Evolutionary conservation across 345 rosid genomes (phyloP), one percentile per base, ranked within the genome.

Genomic region (Turnera subulata): DNA sequence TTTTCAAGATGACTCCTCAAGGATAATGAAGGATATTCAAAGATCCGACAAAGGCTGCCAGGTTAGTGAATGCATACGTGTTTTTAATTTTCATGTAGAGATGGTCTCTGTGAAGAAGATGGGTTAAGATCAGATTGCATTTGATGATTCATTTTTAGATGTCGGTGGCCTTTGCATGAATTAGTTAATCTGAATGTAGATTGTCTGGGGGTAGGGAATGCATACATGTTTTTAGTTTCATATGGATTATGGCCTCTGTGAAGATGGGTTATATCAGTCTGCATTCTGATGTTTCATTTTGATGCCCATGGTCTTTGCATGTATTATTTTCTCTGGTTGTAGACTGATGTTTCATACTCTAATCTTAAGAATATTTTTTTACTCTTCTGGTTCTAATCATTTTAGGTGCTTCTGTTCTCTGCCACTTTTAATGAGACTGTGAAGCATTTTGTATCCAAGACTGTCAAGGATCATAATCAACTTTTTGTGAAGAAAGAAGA

Each of bases 401-500:
- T 53, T 47, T 16, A 89, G 97, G 89, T 86, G 63, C 92, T 93
- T 63, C 77, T 93, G 20, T 89, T 93, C 70, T 93, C 99, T 58
- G 97, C 99, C 19, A 93, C 99, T 14, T 89, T 93, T 58, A 82
- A 78, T 15, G 97, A 93, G 46, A 58, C 63, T 2, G 99, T 93
- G 59, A 93, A 81, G 77, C 77, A 87, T 59, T 93, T 89, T 73
- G 94, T 87, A 12, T 60, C 69, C 19, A 82, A 72, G 71, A 60
- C 64, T 22, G 80, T 87, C 11, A 32, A 58, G 59, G 87, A 87
- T 57, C 66, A 78, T 74, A 93, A 93, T 66, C 94, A 93, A 69
- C 86, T 93, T 12, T 89, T 84, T 73, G 96, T 89, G 4, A 87
- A 84, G 78, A 87, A 89, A 64, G 97, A 93, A 68, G 97, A 89